Evolutionary conservation across 306 rosid genomes (phyloP).

Genomic region (Ammopiptanthus mongolicus): DNA sequence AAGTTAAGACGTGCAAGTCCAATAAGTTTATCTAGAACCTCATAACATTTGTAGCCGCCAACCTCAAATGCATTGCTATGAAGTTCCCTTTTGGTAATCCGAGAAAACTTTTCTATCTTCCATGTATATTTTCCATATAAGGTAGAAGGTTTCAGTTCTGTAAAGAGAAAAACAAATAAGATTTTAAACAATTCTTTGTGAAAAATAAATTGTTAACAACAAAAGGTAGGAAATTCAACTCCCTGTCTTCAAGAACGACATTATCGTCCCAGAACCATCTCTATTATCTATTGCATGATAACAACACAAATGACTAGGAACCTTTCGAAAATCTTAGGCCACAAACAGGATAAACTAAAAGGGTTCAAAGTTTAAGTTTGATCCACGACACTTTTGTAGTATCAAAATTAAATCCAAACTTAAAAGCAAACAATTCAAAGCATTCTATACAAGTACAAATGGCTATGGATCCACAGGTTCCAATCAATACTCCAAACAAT

Average conservation of each 20-base stretch:
- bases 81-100: conserved; percentile 95
- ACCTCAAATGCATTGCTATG: conserved; percentile 93
- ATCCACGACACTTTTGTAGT: neutral
- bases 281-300: neutral
- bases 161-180: conserved; percentile 8
- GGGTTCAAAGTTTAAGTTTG: neutral
- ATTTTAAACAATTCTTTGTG: neutral
- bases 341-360: neutral
- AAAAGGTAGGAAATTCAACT: no score
- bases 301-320: neutral
- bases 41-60: no score
- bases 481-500: neutral
- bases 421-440: neutral
- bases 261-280: neutral
- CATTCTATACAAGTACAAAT: neutral
- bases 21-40: no score
- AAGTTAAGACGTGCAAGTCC: no score
- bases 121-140: conserved; percentile 83
- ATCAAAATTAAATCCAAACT: neutral
- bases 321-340: neutral
- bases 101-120: conserved; percentile 96
- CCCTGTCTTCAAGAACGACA: no score
- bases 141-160: conserved; percentile 84
- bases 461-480: neutral
- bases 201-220: conserved; percentile 12